Percentiles rank a stretch among this genome's conserved stretches.
Evolutionary conservation across 2,329 filamentous ascomycete species (phyloP).

Genomic region (Aureobasidium lini): DNA sequence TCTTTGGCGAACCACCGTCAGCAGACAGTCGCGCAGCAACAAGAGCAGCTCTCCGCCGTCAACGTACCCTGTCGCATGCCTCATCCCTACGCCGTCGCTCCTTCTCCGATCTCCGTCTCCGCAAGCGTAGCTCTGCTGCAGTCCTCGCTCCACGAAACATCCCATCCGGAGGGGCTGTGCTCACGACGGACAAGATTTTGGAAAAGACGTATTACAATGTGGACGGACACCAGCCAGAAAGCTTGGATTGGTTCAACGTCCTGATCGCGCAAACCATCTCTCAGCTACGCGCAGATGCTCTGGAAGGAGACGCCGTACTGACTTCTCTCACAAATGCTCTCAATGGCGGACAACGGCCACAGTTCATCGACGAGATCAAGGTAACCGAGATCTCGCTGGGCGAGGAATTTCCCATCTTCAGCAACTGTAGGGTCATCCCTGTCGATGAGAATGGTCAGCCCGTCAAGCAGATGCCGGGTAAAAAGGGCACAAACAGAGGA

Average conservation of each 20-base stretch:
- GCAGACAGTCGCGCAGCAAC: conserved; percentile 71
- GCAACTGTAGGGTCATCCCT: conserved; percentile 92
- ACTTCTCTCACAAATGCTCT: conserved; percentile 75
- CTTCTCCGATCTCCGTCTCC: conserved; percentile 22
- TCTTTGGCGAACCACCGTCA: conserved; percentile 88
- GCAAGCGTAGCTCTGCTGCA: conserved; percentile 61
- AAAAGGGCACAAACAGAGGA: conserved; percentile 42
- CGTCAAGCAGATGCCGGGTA: conserved; percentile 28
- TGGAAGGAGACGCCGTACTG: conserved; percentile 84
- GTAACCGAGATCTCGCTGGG: conserved; percentile 91
- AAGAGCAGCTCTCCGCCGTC: conserved; percentile 65
- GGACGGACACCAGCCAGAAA: conserved; percentile 90
- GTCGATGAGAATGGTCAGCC: conserved; percentile 70
- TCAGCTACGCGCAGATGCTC: conserved; percentile 86
- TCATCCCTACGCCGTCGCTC: conserved; percentile 31
- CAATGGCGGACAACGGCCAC: conserved; percentile 76
- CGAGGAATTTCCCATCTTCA: conserved; percentile 97
- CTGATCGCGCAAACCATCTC: conserved; percentile 93
- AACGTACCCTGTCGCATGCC: conserved; percentile 63
- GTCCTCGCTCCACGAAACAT: conserved; percentile 37
- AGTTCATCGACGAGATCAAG: conserved; percentile 87
- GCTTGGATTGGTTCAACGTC: conserved; percentile 98
- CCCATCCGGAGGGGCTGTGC: conserved; percentile 28
- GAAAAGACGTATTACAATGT: conserved; percentile 98
- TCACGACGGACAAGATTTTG: conserved; percentile 89